A percentile compares a stretch with the other conserved stretches of the same genome.
phyloP scores from a whole-genome alignment of 345 rosid species.

The Nasturtium officinale region DNA sequence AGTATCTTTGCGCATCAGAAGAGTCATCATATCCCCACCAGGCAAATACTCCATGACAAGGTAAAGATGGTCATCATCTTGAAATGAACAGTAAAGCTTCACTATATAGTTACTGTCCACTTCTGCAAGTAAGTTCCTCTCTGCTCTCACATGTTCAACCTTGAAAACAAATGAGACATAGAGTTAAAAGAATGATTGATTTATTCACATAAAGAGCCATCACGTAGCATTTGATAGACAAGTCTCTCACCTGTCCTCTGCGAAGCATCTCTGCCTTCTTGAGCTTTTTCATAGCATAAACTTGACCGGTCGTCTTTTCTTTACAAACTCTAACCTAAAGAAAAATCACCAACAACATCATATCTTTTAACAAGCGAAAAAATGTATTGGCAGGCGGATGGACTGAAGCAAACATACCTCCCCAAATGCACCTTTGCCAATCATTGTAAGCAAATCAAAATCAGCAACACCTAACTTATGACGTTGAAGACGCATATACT shows the following conservation, averaged over 20 bases:
- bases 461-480: conserved; percentile 96
- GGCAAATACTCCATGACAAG: conserved; percentile 71
- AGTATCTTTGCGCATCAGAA: conserved; percentile 71
- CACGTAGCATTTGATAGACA: background rate
- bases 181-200: background rate
- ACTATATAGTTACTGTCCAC: conserved; percentile 66
- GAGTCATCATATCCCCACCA: conserved; percentile 75
- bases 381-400: background rate
- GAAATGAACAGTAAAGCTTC: conserved; percentile 62
- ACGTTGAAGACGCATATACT: conserved; percentile 94
- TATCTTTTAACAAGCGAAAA: background rate
- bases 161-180: conserved; percentile 18
- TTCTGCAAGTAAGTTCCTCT: conserved; percentile 68
- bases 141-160: conserved; percentile 79
- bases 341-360: conserved; percentile 4
- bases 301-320: conserved; percentile 86
- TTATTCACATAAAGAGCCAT: background rate
- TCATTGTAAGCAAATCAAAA: conserved; percentile 82
- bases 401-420: conserved; percentile 51
- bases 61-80: conserved; percentile 65
- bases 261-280: conserved; percentile 97
- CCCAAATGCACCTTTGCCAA: conserved; percentile 87
- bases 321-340: conserved; percentile 86
- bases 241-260: conserved; percentile 75
- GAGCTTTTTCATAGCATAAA: conserved; percentile 95